These are phyloP conservation scores for Thamnidium elegans DNA, from an alignment of 192 early-diverging fungal species.

Conservation along the genomic window DNA sequence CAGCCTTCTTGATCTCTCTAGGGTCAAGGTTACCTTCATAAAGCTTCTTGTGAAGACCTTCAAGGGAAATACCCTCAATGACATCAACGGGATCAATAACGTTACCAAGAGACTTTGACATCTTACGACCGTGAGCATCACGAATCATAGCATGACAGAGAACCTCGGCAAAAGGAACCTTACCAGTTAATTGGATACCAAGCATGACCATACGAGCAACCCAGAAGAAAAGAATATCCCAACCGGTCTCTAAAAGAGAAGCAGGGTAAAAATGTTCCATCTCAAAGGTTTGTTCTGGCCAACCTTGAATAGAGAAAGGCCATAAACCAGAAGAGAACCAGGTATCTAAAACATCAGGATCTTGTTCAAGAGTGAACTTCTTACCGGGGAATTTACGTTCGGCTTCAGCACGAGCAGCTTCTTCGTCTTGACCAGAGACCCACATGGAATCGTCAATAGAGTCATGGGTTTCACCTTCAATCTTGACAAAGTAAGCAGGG, in stretches of 20 bases:
- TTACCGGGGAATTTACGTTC: slow-evolving; percentile 74
- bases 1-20: slow-evolving; percentile 84
- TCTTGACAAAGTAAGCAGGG: slow-evolving; percentile 91
- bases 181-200: slow-evolving; percentile 91
- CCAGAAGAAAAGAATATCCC: slow-evolving; percentile 99
- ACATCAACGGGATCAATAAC: slow-evolving; percentile 98
- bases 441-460: slow-evolving; percentile 68
- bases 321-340: slow-evolving; percentile 99
- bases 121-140: slow-evolving; percentile 97
- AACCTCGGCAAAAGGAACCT: slow-evolving; percentile 91
- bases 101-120: slow-evolving; percentile 95
- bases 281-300: slow-evolving; percentile 91
- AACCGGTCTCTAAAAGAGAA: slow-evolving; percentile 90
- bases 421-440: slow-evolving; percentile 81
- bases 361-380: slow-evolving; percentile 85
- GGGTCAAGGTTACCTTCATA: slow-evolving; percentile 86
- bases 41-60: slow-evolving; percentile 73
- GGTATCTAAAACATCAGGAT: slow-evolving; percentile 97
- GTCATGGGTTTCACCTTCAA: slow-evolving; percentile 59
- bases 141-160: slow-evolving; percentile 98
- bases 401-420: slow-evolving; percentile 74
- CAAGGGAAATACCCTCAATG: slow-evolving; percentile 88
- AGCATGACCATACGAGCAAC: slow-evolving; percentile 99
- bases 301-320: slow-evolving; percentile 97
- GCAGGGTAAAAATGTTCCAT: slow-evolving; percentile 88